Evolutionary conservation across 352 stramenopile genomes (phyloP).

Genomic region (Phytophthora litchii): DNA sequence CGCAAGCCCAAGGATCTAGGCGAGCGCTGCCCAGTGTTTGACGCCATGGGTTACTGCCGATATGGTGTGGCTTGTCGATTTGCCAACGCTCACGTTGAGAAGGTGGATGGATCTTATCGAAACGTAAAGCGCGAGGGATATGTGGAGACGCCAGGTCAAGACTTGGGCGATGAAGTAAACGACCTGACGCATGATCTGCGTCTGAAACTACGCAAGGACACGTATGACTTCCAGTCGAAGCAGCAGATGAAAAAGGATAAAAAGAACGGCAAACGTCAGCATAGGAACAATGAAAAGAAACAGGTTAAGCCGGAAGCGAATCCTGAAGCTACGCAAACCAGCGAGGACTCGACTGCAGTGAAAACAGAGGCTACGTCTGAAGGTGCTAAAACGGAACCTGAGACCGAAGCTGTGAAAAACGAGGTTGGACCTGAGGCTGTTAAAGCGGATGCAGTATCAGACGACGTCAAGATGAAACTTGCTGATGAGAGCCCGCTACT

Average conservation of each 20-base stretch:
- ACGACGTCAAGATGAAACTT: constrained; percentile 31
- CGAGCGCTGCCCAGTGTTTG: constrained; percentile 80
- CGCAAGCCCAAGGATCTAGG: constrained; percentile 85
- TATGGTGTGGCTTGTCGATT: constrained; percentile 94
- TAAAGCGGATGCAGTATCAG: constrained; percentile 7
- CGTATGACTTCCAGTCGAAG: constrained; percentile 90
- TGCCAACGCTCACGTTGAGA: constrained; percentile 84
- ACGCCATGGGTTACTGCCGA: constrained; percentile 86
- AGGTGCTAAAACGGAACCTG: constrained; percentile 3
- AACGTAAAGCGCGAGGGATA: constrained; percentile 54
- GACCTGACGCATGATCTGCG: constrained; percentile 86
- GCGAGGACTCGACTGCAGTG: background rate
- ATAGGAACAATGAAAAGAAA: constrained; percentile 34
- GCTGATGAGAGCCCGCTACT: constrained; percentile 54
- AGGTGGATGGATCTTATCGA: constrained; percentile 45
- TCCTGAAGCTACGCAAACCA: constrained; percentile 1
- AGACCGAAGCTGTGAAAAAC: background rate
- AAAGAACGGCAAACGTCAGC: constrained; percentile 52
- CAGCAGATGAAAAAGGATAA: constrained; percentile 70
- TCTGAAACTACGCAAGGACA: constrained; percentile 91
- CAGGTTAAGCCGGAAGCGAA: constrained; percentile 5
- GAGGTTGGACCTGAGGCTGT: constrained; percentile 3
- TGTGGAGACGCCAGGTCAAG: constrained; percentile 22
- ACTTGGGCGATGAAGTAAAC: constrained; percentile 76
- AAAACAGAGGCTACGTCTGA: background rate